Conservation (phyloP, 768 basidiomycete species). For the Kwoniella bestiolae region DNA sequence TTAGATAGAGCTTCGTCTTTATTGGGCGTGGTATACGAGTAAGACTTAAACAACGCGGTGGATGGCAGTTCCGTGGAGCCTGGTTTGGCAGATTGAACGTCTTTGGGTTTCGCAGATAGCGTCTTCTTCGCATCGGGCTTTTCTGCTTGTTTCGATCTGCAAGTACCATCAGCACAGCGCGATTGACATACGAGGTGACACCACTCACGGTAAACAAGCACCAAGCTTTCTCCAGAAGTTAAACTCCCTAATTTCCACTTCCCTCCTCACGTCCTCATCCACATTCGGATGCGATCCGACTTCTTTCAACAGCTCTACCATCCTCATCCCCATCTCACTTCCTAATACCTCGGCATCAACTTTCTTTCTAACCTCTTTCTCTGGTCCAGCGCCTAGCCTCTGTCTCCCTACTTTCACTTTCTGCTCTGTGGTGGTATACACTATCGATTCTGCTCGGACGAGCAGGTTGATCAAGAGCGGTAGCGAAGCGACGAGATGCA, state of each 20-base stretch:
- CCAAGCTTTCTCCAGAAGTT: slow-evolving; percentile 48
- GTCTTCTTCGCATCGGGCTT: slow-evolving; percentile 3
- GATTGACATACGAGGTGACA: neutral
- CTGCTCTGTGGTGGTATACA: slow-evolving; percentile 28
- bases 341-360: slow-evolving; percentile 47
- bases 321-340: slow-evolving; percentile 41
- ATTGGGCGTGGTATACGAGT: slow-evolving; percentile 55
- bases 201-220: slow-evolving; percentile 30
- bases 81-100: slow-evolving; percentile 46
- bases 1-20: slow-evolving; percentile 63
- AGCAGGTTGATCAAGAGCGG: slow-evolving; percentile 75
- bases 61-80: slow-evolving; percentile 4
- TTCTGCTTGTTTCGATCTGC: slow-evolving; percentile 6
- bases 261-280: slow-evolving; percentile 38
- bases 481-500: slow-evolving; percentile 70
- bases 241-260: slow-evolving; percentile 49
- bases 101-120: slow-evolving; percentile 36
- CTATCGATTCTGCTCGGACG: slow-evolving; percentile 31
- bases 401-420: slow-evolving; percentile 79
- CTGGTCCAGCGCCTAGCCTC: slow-evolving; percentile 65
- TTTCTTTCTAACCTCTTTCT: slow-evolving; percentile 51
- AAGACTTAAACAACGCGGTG: slow-evolving; percentile 58
- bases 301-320: slow-evolving; percentile 43
- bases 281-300: slow-evolving; percentile 44
- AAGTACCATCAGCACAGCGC: neutral